These are phyloP conservation scores for Lachnellula hyalina DNA, from an alignment of 2,329 filamentous ascomycete species.

Conservation along the genomic window DNA sequence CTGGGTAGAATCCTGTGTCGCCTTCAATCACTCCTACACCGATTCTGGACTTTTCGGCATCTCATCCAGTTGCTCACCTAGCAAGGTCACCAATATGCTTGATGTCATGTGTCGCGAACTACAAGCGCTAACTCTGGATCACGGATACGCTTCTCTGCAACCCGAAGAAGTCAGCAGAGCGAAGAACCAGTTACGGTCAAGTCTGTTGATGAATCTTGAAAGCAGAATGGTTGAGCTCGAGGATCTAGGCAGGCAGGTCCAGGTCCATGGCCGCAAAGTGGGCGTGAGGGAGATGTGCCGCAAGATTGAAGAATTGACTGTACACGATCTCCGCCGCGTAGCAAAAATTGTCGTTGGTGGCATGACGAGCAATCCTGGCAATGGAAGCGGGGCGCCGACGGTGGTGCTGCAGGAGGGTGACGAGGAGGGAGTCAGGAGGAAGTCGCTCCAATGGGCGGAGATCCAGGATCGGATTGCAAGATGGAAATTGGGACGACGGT, in stretches of 20 bases:
- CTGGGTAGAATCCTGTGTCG: conserved; percentile 93
- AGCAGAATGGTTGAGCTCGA: conserved; percentile 96
- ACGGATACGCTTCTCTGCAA: conserved; percentile 67
- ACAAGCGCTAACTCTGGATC: conserved; percentile 68
- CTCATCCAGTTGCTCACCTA: conserved; percentile 76
- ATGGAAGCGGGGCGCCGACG: conserved; percentile 82
- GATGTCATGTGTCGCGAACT: conserved; percentile 94
- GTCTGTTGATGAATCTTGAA: conserved; percentile 94
- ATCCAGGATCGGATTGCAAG: conserved; percentile 80
- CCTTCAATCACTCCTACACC: conserved; percentile 97
- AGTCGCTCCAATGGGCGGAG: conserved; percentile 74
- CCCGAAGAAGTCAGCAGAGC: conserved; percentile 79
- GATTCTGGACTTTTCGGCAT: conserved; percentile 96
- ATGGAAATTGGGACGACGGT: conserved; percentile 73
- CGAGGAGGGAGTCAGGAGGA: conserved; percentile 57
- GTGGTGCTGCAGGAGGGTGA: conserved; percentile 92
- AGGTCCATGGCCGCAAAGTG: conserved; percentile 91
- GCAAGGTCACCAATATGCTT: conserved; percentile 75
- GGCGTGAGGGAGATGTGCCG: conserved; percentile 90
- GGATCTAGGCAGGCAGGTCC: conserved; percentile 89
- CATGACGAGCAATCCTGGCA: conserved; percentile 65
- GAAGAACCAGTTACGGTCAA: conserved; percentile 92
- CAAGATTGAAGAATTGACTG: conserved; percentile 76
- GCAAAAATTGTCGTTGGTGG: conserved; percentile 75
- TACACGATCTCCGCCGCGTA: conserved; percentile 75